These are phyloP conservation scores for Verticillium dahliae DNA, from an alignment of 2,329 filamentous ascomycete species.

Conservation along the genomic window DNA sequence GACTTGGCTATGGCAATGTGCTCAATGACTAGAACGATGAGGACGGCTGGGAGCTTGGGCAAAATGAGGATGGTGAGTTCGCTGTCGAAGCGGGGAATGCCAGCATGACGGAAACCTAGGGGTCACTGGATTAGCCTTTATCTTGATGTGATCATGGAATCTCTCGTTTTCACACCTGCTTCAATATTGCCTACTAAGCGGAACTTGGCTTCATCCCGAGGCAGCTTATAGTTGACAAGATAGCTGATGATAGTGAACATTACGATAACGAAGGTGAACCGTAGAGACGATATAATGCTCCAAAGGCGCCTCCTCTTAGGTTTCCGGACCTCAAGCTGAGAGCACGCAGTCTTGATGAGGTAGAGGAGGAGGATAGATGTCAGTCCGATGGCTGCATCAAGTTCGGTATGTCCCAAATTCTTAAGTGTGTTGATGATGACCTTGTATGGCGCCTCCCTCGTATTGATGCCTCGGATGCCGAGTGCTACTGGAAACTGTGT, in stretches of 20 bases:
- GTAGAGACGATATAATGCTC: constrained; percentile 69
- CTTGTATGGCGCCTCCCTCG: constrained; percentile 37
- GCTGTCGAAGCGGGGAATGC: constrained; percentile 48
- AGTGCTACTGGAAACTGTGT: constrained; percentile 45
- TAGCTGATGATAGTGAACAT: constrained; percentile 71
- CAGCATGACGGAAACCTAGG: constrained; percentile 56
- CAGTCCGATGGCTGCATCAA: constrained; percentile 71
- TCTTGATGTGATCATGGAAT: background rate
- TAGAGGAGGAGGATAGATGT: constrained; percentile 64
- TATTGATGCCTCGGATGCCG: constrained; percentile 43
- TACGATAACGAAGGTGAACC: constrained; percentile 69
- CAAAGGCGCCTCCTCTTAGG: constrained; percentile 57
- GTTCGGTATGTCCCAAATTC: constrained; percentile 36
- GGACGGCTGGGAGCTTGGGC: constrained; percentile 60
- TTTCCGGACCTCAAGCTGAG: constrained; percentile 50
- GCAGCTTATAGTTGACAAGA: constrained; percentile 52
- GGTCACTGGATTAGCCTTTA: constrained; percentile 3
- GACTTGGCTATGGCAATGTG: constrained; percentile 82
- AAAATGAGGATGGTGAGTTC: constrained; percentile 51
- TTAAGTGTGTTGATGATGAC: constrained; percentile 47
- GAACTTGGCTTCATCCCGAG: constrained; percentile 44
- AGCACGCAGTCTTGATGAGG: constrained; percentile 46
- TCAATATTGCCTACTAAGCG: constrained; percentile 61
- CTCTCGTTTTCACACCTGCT: constrained; percentile 33
- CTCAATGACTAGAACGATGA: constrained; percentile 74